Evolutionary conservation across 108 stramenopile genomes (phyloP).

Genomic region (Pelagomonas calceolata): DNA sequence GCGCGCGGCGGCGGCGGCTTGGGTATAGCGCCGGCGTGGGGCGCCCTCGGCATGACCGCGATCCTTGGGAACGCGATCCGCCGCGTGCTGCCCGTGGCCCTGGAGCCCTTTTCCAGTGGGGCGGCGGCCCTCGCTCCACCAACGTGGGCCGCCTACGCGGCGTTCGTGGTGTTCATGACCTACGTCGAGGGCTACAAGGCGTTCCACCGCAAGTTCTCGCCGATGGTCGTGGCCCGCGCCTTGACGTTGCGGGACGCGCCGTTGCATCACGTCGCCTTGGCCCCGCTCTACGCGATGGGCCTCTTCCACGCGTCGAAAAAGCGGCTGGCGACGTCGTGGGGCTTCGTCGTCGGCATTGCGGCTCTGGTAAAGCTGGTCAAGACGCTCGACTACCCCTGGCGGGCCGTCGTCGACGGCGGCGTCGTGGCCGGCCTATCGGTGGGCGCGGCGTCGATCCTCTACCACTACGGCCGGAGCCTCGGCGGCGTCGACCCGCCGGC

Average conservation of each 20-base stretch:
- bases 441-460: conserved; percentile 63
- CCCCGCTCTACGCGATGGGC: conserved; percentile 85
- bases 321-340: conserved; percentile 72
- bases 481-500: too few relatives aligned
- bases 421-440: conserved; percentile 79
- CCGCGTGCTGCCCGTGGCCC: conserved; percentile 75
- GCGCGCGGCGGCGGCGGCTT: too few relatives aligned
- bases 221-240: conserved; percentile 80
- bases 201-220: conserved; percentile 85
- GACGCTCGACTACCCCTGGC: conserved; percentile 68
- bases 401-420: conserved; percentile 87
- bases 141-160: conserved; percentile 25
- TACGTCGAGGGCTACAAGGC: conserved; percentile 93
- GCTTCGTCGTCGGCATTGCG: conserved; percentile 67
- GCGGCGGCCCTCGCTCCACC: background rate
- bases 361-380: conserved; percentile 77
- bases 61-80: conserved; percentile 73
- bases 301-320: conserved; percentile 78
- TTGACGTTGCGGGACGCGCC: conserved; percentile 46
- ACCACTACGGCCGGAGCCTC: conserved; percentile 51
- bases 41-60: conserved; percentile 64
- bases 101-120: conserved; percentile 60
- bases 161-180: conserved; percentile 33
- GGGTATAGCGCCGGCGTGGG: conserved; percentile 52
- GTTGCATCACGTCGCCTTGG: conserved; percentile 55